Percentiles rank a stretch among this genome's conserved stretches.
Conservation (phyloP, 176 grass and related monocot species). For the Poa pratensis region DNA sequence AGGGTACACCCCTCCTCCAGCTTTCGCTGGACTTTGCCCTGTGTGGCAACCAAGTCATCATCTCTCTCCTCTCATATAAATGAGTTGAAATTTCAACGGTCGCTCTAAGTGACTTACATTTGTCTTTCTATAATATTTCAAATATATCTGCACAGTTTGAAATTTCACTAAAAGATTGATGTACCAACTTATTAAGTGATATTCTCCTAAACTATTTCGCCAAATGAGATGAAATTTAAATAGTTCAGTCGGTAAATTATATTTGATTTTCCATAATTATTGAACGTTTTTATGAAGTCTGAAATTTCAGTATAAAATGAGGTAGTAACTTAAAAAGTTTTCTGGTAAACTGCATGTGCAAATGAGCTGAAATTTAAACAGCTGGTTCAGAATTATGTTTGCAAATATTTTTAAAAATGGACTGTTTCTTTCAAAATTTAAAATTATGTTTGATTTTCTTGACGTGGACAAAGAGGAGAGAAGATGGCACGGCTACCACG, state of each 20-base stretch:
- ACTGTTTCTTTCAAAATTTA: background rate
- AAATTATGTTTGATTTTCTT: background rate
- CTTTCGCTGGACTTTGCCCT: background rate
- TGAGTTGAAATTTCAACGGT: background rate
- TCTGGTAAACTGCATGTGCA: background rate
- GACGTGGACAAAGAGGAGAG: background rate
- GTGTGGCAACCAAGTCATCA: background rate
- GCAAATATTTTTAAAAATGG: background rate
- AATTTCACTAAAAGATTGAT: background rate
- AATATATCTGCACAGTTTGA: background rate
- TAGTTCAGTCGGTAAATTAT: background rate
- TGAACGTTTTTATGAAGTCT: background rate
- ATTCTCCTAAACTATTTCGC: background rate
- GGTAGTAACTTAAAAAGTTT: background rate
- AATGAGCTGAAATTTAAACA: background rate
- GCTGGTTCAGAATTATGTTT: background rate
- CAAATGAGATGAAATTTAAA: background rate
- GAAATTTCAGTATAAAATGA: background rate
- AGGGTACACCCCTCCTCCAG: background rate
- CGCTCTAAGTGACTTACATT: background rate
- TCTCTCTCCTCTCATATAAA: background rate
- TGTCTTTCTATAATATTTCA: background rate
- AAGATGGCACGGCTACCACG: background rate
- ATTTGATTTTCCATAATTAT: background rate
- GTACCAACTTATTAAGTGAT: background rate